Conservation (phyloP, 129 eudicot species). For the Calendula officinalis region DNA sequence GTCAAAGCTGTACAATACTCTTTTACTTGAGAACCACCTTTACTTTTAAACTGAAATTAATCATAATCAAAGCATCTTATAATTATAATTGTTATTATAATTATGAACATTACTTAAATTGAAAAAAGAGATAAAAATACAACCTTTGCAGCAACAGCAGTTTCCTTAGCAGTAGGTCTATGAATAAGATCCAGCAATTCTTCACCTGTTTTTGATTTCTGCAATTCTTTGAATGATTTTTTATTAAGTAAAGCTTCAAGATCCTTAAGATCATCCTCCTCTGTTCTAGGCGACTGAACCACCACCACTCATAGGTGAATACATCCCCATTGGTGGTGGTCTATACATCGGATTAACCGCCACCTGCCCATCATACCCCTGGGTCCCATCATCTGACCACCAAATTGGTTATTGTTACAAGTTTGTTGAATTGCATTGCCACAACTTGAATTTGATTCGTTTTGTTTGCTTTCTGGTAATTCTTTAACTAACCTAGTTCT, state of each 20-base stretch:
- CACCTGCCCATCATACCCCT: conserved; percentile 64
- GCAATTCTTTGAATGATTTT: conserved; percentile 80
- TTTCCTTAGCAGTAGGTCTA: conserved; percentile 93
- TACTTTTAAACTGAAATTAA: conserved; percentile 71
- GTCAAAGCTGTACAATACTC: conserved; percentile 90
- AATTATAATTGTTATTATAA: neutral
- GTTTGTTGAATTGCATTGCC: conserved; percentile 27
- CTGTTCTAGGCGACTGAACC: conserved; percentile 67
- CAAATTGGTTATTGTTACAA: conserved; percentile 26
- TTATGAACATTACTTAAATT: neutral
- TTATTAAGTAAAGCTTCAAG: conserved; percentile 84
- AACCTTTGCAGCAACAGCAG: conserved; percentile 92
- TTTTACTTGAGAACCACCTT: conserved; percentile 96
- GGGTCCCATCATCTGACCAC: conserved; percentile 55
- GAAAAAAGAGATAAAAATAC: neutral
- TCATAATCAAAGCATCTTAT: neutral
- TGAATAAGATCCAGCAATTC: conserved; percentile 89
- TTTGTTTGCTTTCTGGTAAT: conserved; percentile 67
- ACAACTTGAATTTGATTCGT: conserved; percentile 31
- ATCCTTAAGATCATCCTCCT: conserved; percentile 92
- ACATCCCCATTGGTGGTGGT: conserved; percentile 51
- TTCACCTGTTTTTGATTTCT: conserved; percentile 94
- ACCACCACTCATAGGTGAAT: conserved; percentile 38
- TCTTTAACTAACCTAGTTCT: conserved; percentile 73
- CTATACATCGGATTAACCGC: conserved; percentile 66